Evolutionary conservation across 1,284 basidiomycete genomes (phyloP).

Genomic region (Apiotrichum brassicae): DNA sequence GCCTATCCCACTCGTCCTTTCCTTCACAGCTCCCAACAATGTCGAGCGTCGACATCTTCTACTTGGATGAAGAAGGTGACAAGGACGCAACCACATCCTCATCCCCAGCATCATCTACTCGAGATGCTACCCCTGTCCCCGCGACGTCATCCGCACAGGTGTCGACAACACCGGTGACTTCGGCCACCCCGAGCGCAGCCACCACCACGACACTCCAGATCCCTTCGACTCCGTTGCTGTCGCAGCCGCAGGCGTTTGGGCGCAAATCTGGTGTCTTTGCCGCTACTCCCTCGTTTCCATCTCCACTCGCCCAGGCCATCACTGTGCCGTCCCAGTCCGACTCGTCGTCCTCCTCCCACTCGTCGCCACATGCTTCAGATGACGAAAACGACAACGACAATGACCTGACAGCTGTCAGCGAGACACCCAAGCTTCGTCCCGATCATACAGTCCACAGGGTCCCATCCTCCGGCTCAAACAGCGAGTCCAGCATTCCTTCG

Average conservation of each 20-base stretch:
- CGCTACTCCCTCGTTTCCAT: conserved; percentile 44
- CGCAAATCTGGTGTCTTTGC: conserved; percentile 38
- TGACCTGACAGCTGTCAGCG: background rate
- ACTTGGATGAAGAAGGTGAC: conserved; percentile 39
- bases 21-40: background rate
- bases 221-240: conserved; percentile 11
- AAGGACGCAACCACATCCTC: conserved; percentile 17
- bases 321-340: conserved; percentile 39
- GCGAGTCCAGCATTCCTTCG: conserved; percentile 4
- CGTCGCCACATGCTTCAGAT: conserved; percentile 24
- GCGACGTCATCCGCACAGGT: background rate
- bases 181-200: too few relatives aligned
- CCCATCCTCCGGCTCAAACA: conserved; percentile 6
- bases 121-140: conserved; percentile 7
- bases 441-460: background rate
- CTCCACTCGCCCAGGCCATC: conserved; percentile 40
- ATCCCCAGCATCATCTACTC: conserved; percentile 17
- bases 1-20: background rate
- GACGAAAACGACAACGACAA: conserved; percentile 17
- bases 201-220: conserved; percentile 19
- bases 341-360: conserved; percentile 36
- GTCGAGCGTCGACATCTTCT: conserved; percentile 29
- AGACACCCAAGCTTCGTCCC: background rate
- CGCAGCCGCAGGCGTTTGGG: conserved; percentile 25
- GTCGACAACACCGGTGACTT: background rate